Base-by-base conservation (phyloP, 2,329 filamentous ascomycete species). In the Aureobasidium mangrovei region DNA sequence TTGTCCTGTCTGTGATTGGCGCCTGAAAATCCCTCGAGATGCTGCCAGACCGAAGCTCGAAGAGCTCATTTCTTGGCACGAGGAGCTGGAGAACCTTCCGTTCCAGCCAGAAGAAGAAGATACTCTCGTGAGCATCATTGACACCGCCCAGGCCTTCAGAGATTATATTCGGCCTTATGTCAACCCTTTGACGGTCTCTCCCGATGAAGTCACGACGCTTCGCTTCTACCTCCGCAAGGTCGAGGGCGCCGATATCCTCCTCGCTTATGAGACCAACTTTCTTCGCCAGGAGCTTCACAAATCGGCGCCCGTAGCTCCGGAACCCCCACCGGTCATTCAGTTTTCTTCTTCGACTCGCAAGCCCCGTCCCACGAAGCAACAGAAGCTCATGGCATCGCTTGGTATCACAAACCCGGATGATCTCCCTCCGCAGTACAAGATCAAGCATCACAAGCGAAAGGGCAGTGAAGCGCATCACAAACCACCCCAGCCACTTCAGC, bases 31-130 rank as follows among this genome's bases (percentile, higher is more conserved):
- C 52, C 93, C 93, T 28, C 88, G 93, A 43, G 93, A 98, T 74
- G 93, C 93, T 27, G 90, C 93, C 26, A 85, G 93, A 29, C 93
- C 93, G 0, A 97, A 96, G 70, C 77, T 98, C 0, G 93, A 98
- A 68, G 91, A 97, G 62, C 76, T 98, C 12, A 77, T 87, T 57
- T 73, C 78, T 2, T 93, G 94, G 82, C 84, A 90, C 56, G 86
- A 91, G 7, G 91, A 97, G 68, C 85, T 97, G 47, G 73, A 80
- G 1, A 72, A 68, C 38, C 76, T 96, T 3, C 93, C 93, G 0
- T 98, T 98, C 74, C 93, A 96, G 64, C 91, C 93, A 0, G 93
- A 97, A 59, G 93, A 98, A 67, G 90, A 97, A 68, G 84, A 91
- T 5, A 81, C 91, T 0, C 76, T 98, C 4, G 79, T 82, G n/a